Percentiles rank a stretch among this genome's conserved stretches.
These are phyloP conservation scores for Hymenoscyphus infarciens DNA, from an alignment of 2,329 filamentous ascomycete genomes.

Conservation along the genomic window DNA sequence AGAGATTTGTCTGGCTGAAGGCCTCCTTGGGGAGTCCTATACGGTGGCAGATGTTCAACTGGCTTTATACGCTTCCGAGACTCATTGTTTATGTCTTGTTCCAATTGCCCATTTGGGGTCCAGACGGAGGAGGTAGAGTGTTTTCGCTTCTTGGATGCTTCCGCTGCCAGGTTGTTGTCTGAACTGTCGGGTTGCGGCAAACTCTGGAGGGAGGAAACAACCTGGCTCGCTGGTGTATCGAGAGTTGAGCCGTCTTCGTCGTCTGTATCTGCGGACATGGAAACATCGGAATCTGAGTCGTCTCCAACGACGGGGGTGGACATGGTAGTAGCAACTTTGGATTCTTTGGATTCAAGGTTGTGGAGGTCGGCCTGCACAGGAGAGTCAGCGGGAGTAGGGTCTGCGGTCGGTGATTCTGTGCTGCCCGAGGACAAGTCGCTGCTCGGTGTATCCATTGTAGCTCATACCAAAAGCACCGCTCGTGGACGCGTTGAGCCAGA, in stretches of 20 bases:
- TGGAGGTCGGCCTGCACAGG: slow-evolving; percentile 18
- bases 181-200: slow-evolving; percentile 7
- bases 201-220: slow-evolving; percentile 9
- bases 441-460: slow-evolving; percentile 28
- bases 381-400: slow-evolving; percentile 25
- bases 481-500: slow-evolving; percentile 11
- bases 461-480: slow-evolving; percentile 9
- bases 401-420: slow-evolving; percentile 29
- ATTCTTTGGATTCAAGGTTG: slow-evolving; percentile 15
- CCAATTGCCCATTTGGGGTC: slow-evolving; percentile 18
- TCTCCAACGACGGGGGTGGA: slow-evolving; percentile 20
- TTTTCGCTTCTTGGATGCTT: slow-evolving; percentile 30
- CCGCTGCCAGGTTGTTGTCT: slow-evolving; percentile 8
- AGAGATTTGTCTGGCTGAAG: slow-evolving; percentile 29
- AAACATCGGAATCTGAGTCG: slow-evolving; percentile 37
- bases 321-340: slow-evolving; percentile 9
- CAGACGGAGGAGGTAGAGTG: slow-evolving; percentile 19
- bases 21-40: slow-evolving; percentile 22
- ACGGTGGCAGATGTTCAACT: slow-evolving; percentile 19
- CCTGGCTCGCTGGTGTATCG: slow-evolving; percentile 10
- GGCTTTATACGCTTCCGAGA: slow-evolving; percentile 31
- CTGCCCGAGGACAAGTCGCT: slow-evolving; percentile 28
- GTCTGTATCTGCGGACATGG: slow-evolving; percentile 37
- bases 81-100: slow-evolving; percentile 19
- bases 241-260: slow-evolving; percentile 22